Evolutionary conservation across 176 grass and related monocot species (phyloP), one percentile per base, ranked within the genome.

Genomic region (Hsuehochloa calcarea): DNA sequence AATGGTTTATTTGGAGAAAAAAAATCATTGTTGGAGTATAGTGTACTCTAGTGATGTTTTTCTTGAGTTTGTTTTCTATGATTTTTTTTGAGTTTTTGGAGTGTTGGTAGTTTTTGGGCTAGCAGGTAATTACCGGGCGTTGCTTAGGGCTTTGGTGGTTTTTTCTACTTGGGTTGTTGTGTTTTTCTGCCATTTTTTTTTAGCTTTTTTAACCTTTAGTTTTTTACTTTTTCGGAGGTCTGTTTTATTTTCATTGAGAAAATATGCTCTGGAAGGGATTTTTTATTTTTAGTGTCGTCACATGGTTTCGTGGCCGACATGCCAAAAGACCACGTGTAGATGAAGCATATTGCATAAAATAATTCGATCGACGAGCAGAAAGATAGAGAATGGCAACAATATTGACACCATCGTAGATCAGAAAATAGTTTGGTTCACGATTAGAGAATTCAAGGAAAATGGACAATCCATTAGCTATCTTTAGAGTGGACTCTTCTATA

Each of bases 241-340:
- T 27, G 40, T 80, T 15, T 15, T 5, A 16, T 43, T 29, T 40
- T 47, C 16, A 10, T 45, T 37, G 27, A 55, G 19, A 10, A 71
- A 34, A 41, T 0, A 38, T 45, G 38, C 15, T n/a, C 3, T 35
- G 17, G 1, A 41, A 17, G 25, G 1, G 3, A 0, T 0, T 5
- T 22, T 3, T 52, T 44, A 17, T 35, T 3, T 68, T 3, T 58
- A 16, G 4, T 1, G 0, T 1, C 0, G 5, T 40, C 8, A 14
- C 16, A 22, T 8, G 5, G 5, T 22, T 37, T 4, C 0, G 0
- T 72, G 20, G 4, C 1, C 0, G 0, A 3, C 13, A 78, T 19
- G 19, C 1, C 10, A 15, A 45, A 81, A 58, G 0, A 20, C 1
- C 11, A 56, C 2, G 0, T 20, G 3, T 14, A 4, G 1, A 71